Evolutionary conservation across 2,329 filamentous ascomycete genomes (phyloP), one percentile per base, ranked within the genome.

Genomic region (Neofusicoccum sp.): DNA sequence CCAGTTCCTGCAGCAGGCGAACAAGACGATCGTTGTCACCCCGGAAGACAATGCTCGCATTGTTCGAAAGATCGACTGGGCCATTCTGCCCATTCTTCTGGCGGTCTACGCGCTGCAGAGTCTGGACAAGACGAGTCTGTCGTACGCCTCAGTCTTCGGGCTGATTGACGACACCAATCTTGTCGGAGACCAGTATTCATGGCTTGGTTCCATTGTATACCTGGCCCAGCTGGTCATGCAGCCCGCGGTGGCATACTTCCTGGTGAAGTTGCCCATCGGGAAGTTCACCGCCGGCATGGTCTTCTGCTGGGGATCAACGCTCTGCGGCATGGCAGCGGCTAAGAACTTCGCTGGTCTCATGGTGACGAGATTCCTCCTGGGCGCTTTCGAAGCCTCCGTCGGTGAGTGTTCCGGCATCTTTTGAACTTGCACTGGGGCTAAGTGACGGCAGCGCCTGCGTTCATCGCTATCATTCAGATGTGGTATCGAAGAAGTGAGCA

Each of bases 371-470:
- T 88, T 84, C 0, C 73, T 90, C 6, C 80, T 90, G 3, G 88
- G 88, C 51, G 82, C 88, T 53, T 89, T 89, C 66, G 88, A 90
- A 71, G 83, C 87, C 0, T 83, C 83, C 45, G 75, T 79, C 34
- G 67, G 75, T 84, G 28, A 60, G 70, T 54, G 48, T 41, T 33
- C 20, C 8, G 33, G 30, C 24, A 67, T 84, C 7, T 77, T 83
- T 6, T 81, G 81, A 20, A 20, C 20, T 0, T 85, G 80, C 34
- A 26, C 12, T 58, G 30, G 34, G 6, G 28, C 28, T 47, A 34
- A 20, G 11, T 40, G 40, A 43, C 4, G 6, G 4, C 40, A 44
- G 70, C 71, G 24, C 70, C 70, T n/a, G 69, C 69, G 5, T 73
- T 76, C 48, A 72, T 74, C 14, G 68, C 80, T 1, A 83, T 86